Base-by-base conservation (phyloP, 2,329 filamentous ascomycete genomes). In the Pezizomycotina sp. region DNA sequence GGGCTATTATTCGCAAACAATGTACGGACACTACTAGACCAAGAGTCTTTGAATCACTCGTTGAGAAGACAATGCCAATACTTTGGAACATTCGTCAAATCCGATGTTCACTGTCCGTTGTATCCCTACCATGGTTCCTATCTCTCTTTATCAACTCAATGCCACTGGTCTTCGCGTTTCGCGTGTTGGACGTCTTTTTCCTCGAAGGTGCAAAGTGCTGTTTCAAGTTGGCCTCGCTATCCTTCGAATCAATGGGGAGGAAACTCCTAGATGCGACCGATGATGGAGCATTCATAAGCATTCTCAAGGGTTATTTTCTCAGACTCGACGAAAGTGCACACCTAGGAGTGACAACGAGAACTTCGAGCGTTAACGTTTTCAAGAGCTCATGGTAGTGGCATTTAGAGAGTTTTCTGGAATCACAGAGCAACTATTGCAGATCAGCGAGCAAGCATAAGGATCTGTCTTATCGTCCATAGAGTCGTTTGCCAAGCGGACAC, bases 111-210 rank as follows among this genome's bases (percentile, higher is more conserved):
- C 70, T 98, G 13, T 95, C 89, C 0, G 89, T 98, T 21, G 89
- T 95, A 10, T 95, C 86, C 6, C 66, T 98, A 27, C 89, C 89
- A 3, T 98, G 89, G 89, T 98, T 98, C 56, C 66, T 98, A 37
- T 95, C 86, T 4, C 66, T 98, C 12, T 98, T 95, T 60, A 91
- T 98, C 64, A 98, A 98, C 66, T 95, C 86, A 2, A 98, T 98
- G 89, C 89, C 89, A 4, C 65, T 98, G 10, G 83, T 95, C 1
- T 98, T 95, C 58, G 89, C 89, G 28, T 98, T 95, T 58, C 71
- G 89, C 37, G 89, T 98, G 31, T 60, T 98, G 45, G 89, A 98
- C 52, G 86, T 98, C 31, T 98, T 98, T 63, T 98, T 98, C 59
- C 71, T 98, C 25, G 89, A 98, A 58, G 89, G 89, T 0, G 86